These are phyloP conservation scores for Trichoderma atrobrunneum DNA, from an alignment of 2,329 filamentous ascomycete genomes.

Conservation along the genomic window DNA sequence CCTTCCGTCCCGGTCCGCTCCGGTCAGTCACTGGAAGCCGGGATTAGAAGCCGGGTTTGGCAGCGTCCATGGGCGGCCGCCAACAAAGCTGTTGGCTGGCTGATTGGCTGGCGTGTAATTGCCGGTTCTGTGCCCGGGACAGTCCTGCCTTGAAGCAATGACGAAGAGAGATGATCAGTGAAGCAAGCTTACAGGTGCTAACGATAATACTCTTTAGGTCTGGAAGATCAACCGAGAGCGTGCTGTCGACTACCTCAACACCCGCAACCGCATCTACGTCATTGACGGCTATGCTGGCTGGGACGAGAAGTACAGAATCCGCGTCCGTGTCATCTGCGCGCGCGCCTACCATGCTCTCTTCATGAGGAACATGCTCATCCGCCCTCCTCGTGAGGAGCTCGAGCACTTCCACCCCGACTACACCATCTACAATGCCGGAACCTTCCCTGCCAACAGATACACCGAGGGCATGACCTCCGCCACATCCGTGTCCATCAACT, in stretches of 20 bases:
- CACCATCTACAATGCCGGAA: slow-evolving; percentile 98
- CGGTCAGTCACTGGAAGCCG: slow-evolving; percentile 2
- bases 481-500: slow-evolving; percentile 98
- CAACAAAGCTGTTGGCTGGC: background rate
- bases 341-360: slow-evolving; percentile 99
- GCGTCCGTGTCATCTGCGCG: slow-evolving; percentile 95
- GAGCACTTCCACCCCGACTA: slow-evolving; percentile 99
- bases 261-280: slow-evolving; percentile 96
- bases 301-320: slow-evolving; percentile 98
- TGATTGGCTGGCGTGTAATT: background rate
- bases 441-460: slow-evolving; percentile 97
- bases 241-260: slow-evolving; percentile 99
- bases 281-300: slow-evolving; percentile 96
- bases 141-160: background rate
- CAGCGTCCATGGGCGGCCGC: background rate
- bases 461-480: slow-evolving; percentile 98
- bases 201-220: slow-evolving; percentile 59
- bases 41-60: background rate
- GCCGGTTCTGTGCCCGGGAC: background rate
- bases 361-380: slow-evolving; percentile 99
- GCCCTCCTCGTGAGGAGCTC: slow-evolving; percentile 84
- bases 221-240: slow-evolving; percentile 99
- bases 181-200: slow-evolving; percentile 23
- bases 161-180: background rate
- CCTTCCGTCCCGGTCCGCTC: slow-evolving; percentile 17